Percentiles rank a stretch among this genome's conserved stretches.
Evolutionary conservation across 148 eudicot species (phyloP).

Genomic region (Rhododendron williamsianum): DNA sequence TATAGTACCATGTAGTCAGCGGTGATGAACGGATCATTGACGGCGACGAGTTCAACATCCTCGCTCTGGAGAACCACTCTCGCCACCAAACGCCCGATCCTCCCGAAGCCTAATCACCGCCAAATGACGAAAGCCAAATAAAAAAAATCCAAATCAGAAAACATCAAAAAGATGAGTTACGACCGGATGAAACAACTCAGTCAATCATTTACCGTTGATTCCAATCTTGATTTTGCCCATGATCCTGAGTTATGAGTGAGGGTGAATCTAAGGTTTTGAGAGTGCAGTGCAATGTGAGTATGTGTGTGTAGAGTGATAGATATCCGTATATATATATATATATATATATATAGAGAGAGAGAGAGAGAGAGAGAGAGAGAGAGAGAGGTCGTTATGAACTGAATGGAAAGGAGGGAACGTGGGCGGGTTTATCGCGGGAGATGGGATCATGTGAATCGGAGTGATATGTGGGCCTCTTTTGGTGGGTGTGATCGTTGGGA

Average conservation of each 20-base stretch:
- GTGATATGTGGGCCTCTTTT: not conserved
- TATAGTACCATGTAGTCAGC: conserved; percentile 59
- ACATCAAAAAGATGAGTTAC: too few species aligned
- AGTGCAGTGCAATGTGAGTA: too few species aligned
- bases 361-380: too few species aligned
- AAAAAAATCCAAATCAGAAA: not conserved
- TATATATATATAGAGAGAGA: too few species aligned
- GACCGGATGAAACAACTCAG: not conserved
- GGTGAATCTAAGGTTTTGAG: not conserved
- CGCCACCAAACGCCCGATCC: conserved; percentile 66
- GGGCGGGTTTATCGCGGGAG: conserved; percentile 4
- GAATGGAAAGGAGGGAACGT: not conserved
- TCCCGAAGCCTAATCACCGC: conserved; percentile 45
- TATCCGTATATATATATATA: not conserved
- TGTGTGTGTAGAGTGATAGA: not conserved
- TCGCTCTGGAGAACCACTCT: conserved; percentile 61
- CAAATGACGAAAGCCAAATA: not conserved
- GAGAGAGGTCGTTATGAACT: not conserved
- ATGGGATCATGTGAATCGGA: conserved; percentile 8
- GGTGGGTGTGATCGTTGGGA: too few species aligned
- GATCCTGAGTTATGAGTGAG: not conserved
- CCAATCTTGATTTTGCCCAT: conserved; percentile 60
- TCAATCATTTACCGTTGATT: conserved; percentile 38
- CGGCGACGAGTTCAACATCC: conserved; percentile 64
- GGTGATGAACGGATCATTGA: conserved; percentile 63